Evolutionary conservation across 371 early-diverging fungal species (phyloP), one percentile per base, ranked within the genome.

Genomic region (Circinella minor): DNA sequence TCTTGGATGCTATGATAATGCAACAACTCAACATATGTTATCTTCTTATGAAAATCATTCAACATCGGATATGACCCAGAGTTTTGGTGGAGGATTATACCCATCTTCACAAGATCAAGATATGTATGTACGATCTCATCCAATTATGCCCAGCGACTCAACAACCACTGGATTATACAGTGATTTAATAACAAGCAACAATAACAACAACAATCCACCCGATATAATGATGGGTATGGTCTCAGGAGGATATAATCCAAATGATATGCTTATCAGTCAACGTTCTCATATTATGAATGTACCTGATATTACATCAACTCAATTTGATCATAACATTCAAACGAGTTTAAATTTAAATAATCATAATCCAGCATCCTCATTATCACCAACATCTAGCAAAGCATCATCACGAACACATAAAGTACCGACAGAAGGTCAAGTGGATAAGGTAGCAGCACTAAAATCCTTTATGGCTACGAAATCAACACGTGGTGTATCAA

Each of bases 271-370:
- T 36, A 49, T 75, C 3, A 76, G 82, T 9, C 76, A 77, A 38
- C 67, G 82, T 48, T 70, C 71, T 18, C 82, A 81, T 63, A 75
- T 77, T 61, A 59, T 74, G 18, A 14, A 71, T 55, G 55, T 71
- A 15, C 79, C 79, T 3, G 70, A 76, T 20, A 71, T 74, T 20
- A 54, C 72, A 14, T 38, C 75, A 4, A 65, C 20, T 34, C 15
- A 36, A n/a, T 71, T 71, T 36, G 60, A 70, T 4, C 79, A 75
- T 11, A 72, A 79, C 20, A 63, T 81, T 46, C 69, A 70, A 34
- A 73, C 71, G 10, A 46, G 78, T 1, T 61, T 66, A 3, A 79
- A 81, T 36, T 75, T 73, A 15, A 79, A 73, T 4, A 75, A 72
- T n/a, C 72, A 48, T 20, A 68, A 65, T 51, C n/a, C 37, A 17